phyloP scores from a whole-genome alignment of 1,139 yeast species.

The Sugiyamaella sp. region DNA sequence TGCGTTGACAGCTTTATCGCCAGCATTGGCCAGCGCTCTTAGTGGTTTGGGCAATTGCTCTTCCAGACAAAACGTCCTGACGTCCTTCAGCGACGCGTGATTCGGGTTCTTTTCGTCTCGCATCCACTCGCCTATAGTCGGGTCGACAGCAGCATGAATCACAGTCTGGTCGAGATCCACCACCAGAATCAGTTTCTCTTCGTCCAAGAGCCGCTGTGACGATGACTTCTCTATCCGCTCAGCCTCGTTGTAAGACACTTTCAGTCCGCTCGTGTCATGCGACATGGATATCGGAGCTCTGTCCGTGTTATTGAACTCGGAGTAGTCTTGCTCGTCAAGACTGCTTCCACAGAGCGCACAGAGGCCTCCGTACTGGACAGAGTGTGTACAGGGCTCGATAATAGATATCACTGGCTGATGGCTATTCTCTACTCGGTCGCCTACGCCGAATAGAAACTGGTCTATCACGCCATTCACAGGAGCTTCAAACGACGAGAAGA shows the following conservation, averaged over 20 bases:
- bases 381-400: conserved; percentile 85
- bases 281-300: conserved; percentile 88
- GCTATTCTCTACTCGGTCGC: conserved; percentile 61
- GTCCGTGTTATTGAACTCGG: conserved; percentile 71
- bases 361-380: conserved; percentile 94
- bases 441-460: conserved; percentile 53
- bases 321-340: conserved; percentile 75
- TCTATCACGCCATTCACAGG: conserved; percentile 77
- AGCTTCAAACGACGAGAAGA: conserved; percentile 64
- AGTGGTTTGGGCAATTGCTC: conserved; percentile 71
- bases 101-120: conserved; percentile 83
- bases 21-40: conserved; percentile 18
- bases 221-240: conserved; percentile 74
- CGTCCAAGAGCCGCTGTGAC: conserved; percentile 61
- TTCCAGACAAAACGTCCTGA: conserved; percentile 70
- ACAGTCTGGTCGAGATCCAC: conserved; percentile 98
- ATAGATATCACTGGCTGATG: conserved; percentile 56
- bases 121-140: conserved; percentile 97
- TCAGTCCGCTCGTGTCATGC: conserved; percentile 84
- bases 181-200: conserved; percentile 77
- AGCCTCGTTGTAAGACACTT: conserved; percentile 85
- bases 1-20: conserved; percentile 18
- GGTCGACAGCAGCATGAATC: conserved; percentile 97
- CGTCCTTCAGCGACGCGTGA: conserved; percentile 81
- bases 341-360: conserved; percentile 93